Evolutionary conservation across 805 yeast species (phyloP), one percentile per base, ranked within the genome.

Genomic region (Candida nitratophila): DNA sequence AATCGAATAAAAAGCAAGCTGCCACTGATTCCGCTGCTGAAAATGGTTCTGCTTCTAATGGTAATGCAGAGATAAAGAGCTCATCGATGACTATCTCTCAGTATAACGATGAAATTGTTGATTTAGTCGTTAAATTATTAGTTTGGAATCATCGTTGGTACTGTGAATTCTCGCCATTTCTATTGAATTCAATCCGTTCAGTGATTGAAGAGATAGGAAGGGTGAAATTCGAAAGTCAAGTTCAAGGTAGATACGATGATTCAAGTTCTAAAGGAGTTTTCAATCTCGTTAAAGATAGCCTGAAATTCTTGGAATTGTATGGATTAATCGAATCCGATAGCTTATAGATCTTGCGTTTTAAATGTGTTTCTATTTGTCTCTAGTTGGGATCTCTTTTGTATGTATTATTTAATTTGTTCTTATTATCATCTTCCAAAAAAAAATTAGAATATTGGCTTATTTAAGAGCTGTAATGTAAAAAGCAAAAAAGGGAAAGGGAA

Each of bases 121-220:
- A 83, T 45, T 67, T 83, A 20, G 65, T 81, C 45, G 86, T 90
- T 31, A 85, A 84, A 55, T 68, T 93, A 43, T 68, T 83, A n/a
- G 95, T 93, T n/a, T 95, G 98, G 97, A 85, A 88, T 59, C 97
- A 90, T 63, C 78, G 99, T 58, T 93, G 99, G 99, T 95, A 91
- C 66, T 77, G 82, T 50, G 96, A 91, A 51, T 91, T 89, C 58
- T 81, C 95, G 9, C 86, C 95, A 19, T 69, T 69, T 40, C 68
- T 88, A 40, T 58, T 81, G n/a, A 59, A 66, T n/a, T 66, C 79
- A 0, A 64, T 89, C 47, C 66, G 76, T 19, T 75, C 72, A 43
- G 68, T 88, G 44, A 80, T 87, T 21, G 78, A 77, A 35, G 83
- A 82, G 55, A 88, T 86, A 53, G 96, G 97, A 0, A 63, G 83